Evolutionary conservation across 1,139 yeast species (phyloP), one percentile per base, ranked within the genome.

Genomic region (Sugiyamaella sp.): DNA sequence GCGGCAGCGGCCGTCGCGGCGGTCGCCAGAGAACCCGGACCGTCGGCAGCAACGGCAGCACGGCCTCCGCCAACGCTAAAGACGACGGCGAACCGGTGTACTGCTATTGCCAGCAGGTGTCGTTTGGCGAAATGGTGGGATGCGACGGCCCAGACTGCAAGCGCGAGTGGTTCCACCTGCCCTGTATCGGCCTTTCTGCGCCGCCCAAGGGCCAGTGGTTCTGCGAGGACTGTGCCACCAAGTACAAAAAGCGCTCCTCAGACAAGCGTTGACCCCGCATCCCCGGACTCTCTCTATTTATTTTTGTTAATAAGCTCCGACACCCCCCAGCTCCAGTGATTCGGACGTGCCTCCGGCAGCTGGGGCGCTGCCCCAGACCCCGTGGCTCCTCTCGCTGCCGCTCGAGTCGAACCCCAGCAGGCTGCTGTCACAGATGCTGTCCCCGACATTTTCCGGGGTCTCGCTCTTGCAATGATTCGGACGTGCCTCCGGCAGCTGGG

Each of bases 51-150:
- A 40, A 35, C 10, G 37, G 49, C 1, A 12, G 29, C 17, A 21
- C 3, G 2, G 12, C 48, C 17, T 33, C 48, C 2, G 32, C 22
- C 19, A 21, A 24, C 9, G 39, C 52, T 27, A 52, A 52, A 42
- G 55, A 52, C 24, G 55, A 37, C 27, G 50, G 50, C 4, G 96
- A 93, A 66, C 97, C 96, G 1, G 82, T 93, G 2, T 93, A 93
- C 69, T 93, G 99, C 71, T 89, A 89, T 72, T 93, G 99, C 74
- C 89, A 90, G 69, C 97, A 91, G 68, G 96, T 90, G 1, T 91
- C 98, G 2, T 91, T 88, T 70, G 99, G 99, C 17, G 98, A 93
- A 67, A 93, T 93, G 99, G 97, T 93, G 57, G 99, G 96, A 2
- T 93, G 99, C 72, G 99, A 93, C 67, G 97, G 97, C 2, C 93